Conservation (phyloP, 2,329 filamentous ascomycete species). For the Huntiella moniliformis region DNA sequence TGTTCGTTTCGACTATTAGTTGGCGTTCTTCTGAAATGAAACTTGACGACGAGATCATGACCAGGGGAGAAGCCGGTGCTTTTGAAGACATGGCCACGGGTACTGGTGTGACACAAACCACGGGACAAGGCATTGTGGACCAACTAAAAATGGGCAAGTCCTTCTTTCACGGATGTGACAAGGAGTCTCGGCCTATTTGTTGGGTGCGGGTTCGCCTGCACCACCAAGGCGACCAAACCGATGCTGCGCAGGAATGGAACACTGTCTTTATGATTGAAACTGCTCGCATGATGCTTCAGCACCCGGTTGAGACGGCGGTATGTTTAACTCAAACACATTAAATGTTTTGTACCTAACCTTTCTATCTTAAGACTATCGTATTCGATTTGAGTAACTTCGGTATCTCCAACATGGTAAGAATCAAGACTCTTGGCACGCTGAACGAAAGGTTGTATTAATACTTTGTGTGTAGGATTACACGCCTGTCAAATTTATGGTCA, state of each 20-base stretch:
- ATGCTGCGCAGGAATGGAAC: constrained; percentile 66
- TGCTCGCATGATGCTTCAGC: constrained; percentile 60
- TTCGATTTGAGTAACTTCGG: constrained; percentile 95
- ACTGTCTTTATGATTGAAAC: constrained; percentile 93
- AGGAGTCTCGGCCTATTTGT: constrained; percentile 68
- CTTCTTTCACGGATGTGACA: constrained; percentile 76
- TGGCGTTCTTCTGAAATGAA: constrained; percentile 73
- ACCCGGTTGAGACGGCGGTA: constrained; percentile 81
- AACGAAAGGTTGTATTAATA: not conserved
- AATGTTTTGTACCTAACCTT: constrained; percentile 12
- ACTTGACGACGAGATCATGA: constrained; percentile 77
- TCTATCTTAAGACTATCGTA: constrained; percentile 49
- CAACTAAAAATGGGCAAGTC: constrained; percentile 86
- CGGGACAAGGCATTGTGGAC: constrained; percentile 56
- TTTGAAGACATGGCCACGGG: constrained; percentile 36
- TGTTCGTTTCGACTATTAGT: constrained; percentile 85
- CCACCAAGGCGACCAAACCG: constrained; percentile 61
- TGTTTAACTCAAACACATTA: constrained; percentile 21
- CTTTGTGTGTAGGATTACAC: constrained; percentile 52
- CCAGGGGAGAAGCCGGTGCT: constrained; percentile 45
- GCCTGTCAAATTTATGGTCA: constrained; percentile 98
- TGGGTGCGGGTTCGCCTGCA: constrained; percentile 71
- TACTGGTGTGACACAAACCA: constrained; percentile 44
- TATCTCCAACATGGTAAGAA: constrained; percentile 62
- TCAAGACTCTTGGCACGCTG: constrained; percentile 22